Evolutionary conservation across 2,329 filamentous ascomycete genomes (phyloP).

Genomic region (Magnaporthiopsis rhizophila): DNA sequence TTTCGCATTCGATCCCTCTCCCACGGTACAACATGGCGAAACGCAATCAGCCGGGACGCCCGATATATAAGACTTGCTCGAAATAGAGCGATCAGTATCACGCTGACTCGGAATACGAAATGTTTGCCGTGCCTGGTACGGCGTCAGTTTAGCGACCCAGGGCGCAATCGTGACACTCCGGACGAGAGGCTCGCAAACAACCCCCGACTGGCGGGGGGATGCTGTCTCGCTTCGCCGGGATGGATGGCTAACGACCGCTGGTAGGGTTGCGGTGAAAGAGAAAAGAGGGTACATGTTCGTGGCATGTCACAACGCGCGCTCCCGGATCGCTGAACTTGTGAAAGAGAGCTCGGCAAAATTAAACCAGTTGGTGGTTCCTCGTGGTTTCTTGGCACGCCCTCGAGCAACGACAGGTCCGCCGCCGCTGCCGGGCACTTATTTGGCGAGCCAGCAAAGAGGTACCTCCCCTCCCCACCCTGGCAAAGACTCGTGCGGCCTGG

Average conservation of each 20-base stretch:
- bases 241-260: too few relatives aligned
- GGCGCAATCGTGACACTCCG: not conserved
- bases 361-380: not conserved
- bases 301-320: not conserved
- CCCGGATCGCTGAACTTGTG: not conserved
- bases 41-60: not conserved
- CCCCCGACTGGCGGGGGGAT: not conserved
- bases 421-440: too few relatives aligned
- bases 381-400: not conserved
- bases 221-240: not conserved
- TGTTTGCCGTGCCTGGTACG: not conserved
- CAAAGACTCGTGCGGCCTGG: not conserved
- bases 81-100: not conserved
- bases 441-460: not conserved
- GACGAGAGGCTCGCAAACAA: not conserved
- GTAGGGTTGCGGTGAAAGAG: not conserved
- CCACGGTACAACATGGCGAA: not conserved
- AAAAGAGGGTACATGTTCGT: not conserved
- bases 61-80: not conserved
- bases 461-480: not conserved
- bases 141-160: not conserved
- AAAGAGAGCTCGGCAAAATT: not conserved
- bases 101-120: not conserved
- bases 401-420: not conserved
- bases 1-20: too few relatives aligned